Conservation (phyloP, 495 filamentous ascomycete genomes). For the Chaetomium tenue region DNA sequence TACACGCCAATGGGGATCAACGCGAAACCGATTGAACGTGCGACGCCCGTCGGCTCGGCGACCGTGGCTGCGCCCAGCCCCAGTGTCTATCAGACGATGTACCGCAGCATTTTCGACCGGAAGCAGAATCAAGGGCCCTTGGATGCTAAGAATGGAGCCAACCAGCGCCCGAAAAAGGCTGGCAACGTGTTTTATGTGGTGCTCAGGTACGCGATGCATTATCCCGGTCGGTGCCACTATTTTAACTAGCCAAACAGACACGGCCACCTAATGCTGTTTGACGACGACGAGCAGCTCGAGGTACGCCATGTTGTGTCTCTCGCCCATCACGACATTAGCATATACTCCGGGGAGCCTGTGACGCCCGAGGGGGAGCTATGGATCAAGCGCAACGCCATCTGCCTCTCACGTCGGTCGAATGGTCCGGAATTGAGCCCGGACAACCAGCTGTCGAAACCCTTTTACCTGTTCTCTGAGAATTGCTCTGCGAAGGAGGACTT, state of each 20-base stretch:
- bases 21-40: constrained; percentile 86
- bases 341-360: constrained; percentile 76
- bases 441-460: constrained; percentile 66
- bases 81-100: constrained; percentile 97
- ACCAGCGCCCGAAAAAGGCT: constrained; percentile 67
- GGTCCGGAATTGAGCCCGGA: constrained; percentile 54
- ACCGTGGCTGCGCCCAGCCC: constrained; percentile 70
- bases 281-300: constrained; percentile 82
- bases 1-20: constrained; percentile 87
- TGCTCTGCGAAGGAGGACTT: constrained; percentile 97
- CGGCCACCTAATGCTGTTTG: constrained; percentile 95
- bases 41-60: constrained; percentile 71
- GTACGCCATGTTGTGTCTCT: constrained; percentile 93
- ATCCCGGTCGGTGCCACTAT: not conserved
- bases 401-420: constrained; percentile 68
- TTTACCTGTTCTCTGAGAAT: constrained; percentile 91
- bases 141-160: constrained; percentile 46
- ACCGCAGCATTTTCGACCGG: constrained; percentile 90
- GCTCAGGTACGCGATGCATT: constrained; percentile 56
- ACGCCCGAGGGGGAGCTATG: constrained; percentile 92
- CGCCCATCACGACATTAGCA: constrained; percentile 78
- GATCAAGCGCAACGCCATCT: constrained; percentile 93
- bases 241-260: constrained; percentile 57
- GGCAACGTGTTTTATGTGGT: constrained; percentile 95
- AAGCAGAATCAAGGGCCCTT: constrained; percentile 56